Evolutionary conservation across 345 rosid species (phyloP).

Genomic region (Arabis alpina): DNA sequence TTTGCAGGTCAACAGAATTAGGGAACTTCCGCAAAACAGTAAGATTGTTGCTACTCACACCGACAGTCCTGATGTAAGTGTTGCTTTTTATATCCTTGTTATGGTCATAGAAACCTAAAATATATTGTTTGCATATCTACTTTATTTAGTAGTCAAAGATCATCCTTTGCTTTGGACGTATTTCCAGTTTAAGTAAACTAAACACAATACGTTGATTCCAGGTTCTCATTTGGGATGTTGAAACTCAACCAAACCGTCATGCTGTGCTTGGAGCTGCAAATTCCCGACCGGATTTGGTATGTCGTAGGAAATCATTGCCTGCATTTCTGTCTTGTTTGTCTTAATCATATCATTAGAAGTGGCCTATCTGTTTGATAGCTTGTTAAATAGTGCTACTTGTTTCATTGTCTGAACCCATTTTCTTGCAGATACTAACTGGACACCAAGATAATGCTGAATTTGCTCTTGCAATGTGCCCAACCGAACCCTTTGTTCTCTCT

Average conservation of each 20-base stretch:
- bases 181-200: constrained; percentile 11
- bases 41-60: constrained; percentile 98
- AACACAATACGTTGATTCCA: constrained; percentile 40
- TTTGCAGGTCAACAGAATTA: constrained; percentile 93
- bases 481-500: constrained; percentile 97
- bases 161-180: constrained; percentile 8
- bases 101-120: constrained; percentile 3
- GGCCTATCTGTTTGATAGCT: constrained; percentile 1
- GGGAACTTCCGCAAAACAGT: constrained; percentile 94
- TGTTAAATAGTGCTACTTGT: constrained; percentile 8
- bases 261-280: constrained; percentile 92
- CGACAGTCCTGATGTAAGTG: constrained; percentile 94
- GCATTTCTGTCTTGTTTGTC: constrained; percentile 5
- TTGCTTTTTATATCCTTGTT: constrained; percentile 17
- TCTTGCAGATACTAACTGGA: constrained; percentile 88
- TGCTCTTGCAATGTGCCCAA: constrained; percentile 99
- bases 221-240: constrained; percentile 99
- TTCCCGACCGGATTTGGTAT: constrained; percentile 98
- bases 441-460: constrained; percentile 99
- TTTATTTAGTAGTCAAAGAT: constrained; percentile 23
- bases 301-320: constrained; percentile 11
- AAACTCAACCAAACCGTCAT: constrained; percentile 98
- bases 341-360: constrained; percentile 8
- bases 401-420: constrained; percentile 27
- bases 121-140: background rate